A percentile compares a stretch with the other conserved stretches of the same genome.
Evolutionary conservation across 371 early-diverging fungal genomes (phyloP).

Genomic region (Circinella umbellata): DNA sequence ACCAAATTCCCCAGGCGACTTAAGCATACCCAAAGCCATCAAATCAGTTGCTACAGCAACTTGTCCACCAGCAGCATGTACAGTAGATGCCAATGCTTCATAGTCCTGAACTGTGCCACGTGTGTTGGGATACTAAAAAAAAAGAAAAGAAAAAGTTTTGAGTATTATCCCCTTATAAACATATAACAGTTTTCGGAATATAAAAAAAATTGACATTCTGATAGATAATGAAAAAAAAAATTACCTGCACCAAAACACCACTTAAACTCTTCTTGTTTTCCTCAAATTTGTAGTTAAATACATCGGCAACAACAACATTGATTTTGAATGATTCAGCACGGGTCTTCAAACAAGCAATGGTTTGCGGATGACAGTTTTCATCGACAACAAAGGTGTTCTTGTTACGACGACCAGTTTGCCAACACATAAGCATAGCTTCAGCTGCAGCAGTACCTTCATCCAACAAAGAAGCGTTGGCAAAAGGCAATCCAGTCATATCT

Average conservation of each 20-base stretch:
- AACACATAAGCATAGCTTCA: slow-evolving; percentile 96
- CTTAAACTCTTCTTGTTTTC: slow-evolving; percentile 76
- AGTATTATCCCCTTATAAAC: slow-evolving; percentile 8
- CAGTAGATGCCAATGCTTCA: slow-evolving; percentile 72
- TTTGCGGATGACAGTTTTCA: slow-evolving; percentile 91
- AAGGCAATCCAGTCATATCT: slow-evolving; percentile 92
- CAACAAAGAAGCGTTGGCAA: slow-evolving; percentile 95
- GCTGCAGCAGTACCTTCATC: slow-evolving; percentile 99
- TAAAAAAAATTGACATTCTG: background rate
- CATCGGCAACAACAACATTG: slow-evolving; percentile 84
- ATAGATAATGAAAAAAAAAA: background rate
- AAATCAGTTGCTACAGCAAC: slow-evolving; percentile 93
- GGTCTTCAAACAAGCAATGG: slow-evolving; percentile 89
- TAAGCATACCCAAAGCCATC: slow-evolving; percentile 89
- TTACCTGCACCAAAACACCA: slow-evolving; percentile 90
- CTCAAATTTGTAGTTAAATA: slow-evolving; percentile 77
- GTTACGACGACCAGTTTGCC: slow-evolving; percentile 69
- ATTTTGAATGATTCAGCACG: slow-evolving; percentile 95
- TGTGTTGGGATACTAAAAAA: slow-evolving; percentile 88
- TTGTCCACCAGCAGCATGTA: slow-evolving; percentile 85
- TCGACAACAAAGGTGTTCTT: slow-evolving; percentile 92
- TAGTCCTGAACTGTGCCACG: slow-evolving; percentile 86
- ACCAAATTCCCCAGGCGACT: slow-evolving; percentile 94
- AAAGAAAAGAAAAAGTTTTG: background rate
- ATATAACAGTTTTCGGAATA: background rate